Conservation (phyloP, 257 asterid genomes). For the Misopates orontium region DNA sequence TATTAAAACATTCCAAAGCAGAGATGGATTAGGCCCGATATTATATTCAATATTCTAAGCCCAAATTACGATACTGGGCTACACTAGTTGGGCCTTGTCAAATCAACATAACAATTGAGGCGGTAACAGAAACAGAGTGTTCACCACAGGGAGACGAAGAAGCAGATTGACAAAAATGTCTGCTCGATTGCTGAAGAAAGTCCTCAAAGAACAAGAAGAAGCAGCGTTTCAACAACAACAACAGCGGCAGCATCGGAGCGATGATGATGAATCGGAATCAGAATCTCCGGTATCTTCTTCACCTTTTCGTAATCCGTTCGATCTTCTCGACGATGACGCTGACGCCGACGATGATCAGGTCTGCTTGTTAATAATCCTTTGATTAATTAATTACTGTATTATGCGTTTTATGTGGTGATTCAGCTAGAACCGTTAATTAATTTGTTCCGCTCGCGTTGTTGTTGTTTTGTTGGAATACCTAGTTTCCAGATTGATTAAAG, state of each 20-base stretch:
- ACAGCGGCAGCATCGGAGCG: slow-evolving; percentile 36
- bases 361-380: too few species aligned
- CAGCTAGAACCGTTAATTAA: not conserved
- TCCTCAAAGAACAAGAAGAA: slow-evolving; percentile 67
- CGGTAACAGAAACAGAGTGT: too few species aligned
- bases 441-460: not conserved
- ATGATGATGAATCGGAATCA: slow-evolving; percentile 51
- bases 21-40: too few species aligned
- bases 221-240: slow-evolving; percentile 36
- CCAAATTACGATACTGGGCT: too few species aligned
- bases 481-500: not conserved
- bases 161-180: slow-evolving; percentile 54
- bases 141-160: too few species aligned
- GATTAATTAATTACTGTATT: not conserved
- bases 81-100: too few species aligned
- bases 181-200: slow-evolving; percentile 61
- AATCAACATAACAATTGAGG: too few species aligned
- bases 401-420: not conserved
- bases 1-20: too few species aligned
- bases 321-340: slow-evolving; percentile 53
- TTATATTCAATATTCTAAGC: too few species aligned
- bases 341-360: slow-evolving; percentile 46
- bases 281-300: slow-evolving; percentile 44
- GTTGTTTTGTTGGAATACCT: not conserved
- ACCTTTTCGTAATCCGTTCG: slow-evolving; percentile 50